These are phyloP conservation scores for Sicyos baderoa DNA, from an alignment of 306 rosid species.

Conservation along the genomic window DNA sequence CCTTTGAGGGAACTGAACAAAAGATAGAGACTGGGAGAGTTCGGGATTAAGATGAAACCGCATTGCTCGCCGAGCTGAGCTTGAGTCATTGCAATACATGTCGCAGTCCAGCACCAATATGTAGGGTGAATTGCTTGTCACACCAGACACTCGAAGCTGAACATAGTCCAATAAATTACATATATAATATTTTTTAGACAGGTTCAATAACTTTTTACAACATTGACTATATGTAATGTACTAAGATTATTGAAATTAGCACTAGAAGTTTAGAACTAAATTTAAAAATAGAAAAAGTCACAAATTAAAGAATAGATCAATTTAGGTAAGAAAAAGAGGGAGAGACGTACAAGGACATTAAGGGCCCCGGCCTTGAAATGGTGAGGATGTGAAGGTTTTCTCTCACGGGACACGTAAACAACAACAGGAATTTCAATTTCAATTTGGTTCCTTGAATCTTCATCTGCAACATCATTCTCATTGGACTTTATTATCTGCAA, in stretches of 20 bases:
- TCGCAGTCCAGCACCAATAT: slow-evolving; percentile 66
- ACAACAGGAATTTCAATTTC: slow-evolving; percentile 36
- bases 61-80: slow-evolving; percentile 53
- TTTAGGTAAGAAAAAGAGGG: not conserved
- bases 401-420: slow-evolving; percentile 58
- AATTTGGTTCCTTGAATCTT: not conserved
- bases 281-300: too few species aligned
- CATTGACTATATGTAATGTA: too few species aligned
- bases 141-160: slow-evolving; percentile 48
- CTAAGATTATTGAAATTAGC: too few species aligned
- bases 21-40: slow-evolving; percentile 22
- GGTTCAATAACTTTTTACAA: too few species aligned
- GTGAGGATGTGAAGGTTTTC: slow-evolving; percentile 36
- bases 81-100: slow-evolving; percentile 66
- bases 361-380: slow-evolving; percentile 76
- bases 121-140: slow-evolving; percentile 64
- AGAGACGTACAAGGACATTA: slow-evolving; percentile 46
- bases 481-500: slow-evolving; percentile 11
- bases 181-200: too few species aligned
- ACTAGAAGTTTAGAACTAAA: too few species aligned
- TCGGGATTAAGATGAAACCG: slow-evolving; percentile 59
- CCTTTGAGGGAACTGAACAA: slow-evolving; percentile 48
- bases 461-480: not conserved
- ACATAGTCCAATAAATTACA: too few species aligned
- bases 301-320: too few species aligned